Evolutionary conservation across 2,329 filamentous ascomycete genomes (phyloP).

Genomic region (Neurospora sp.): DNA sequence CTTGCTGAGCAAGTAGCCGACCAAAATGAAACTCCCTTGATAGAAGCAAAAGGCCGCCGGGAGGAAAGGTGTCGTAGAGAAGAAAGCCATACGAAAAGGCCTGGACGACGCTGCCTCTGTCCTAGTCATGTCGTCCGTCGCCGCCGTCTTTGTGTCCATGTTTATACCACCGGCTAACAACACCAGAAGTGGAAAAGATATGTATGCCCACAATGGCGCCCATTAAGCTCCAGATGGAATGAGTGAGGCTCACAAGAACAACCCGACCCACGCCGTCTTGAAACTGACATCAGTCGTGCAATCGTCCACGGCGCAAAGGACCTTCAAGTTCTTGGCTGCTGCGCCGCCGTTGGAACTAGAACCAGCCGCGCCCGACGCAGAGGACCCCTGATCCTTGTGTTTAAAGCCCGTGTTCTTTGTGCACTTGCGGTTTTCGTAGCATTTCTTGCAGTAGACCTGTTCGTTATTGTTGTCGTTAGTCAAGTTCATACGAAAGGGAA

Average conservation of each 20-base stretch:
- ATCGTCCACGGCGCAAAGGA: conserved; percentile 46
- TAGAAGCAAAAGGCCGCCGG: not conserved
- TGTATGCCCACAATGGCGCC: too few species aligned
- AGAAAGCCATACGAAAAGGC: not conserved
- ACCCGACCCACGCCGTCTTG: conserved; percentile 52
- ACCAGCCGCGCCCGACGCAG: not conserved
- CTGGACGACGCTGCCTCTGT: not conserved
- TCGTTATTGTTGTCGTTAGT: not conserved
- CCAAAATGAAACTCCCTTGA: not conserved
- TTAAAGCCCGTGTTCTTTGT: conserved; percentile 21
- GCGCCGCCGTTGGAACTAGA: conserved; percentile 28
- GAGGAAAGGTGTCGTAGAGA: not conserved
- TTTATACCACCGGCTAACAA: too few species aligned
- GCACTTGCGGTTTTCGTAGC: conserved; percentile 46
- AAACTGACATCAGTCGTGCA: conserved; percentile 43
- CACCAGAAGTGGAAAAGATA: too few species aligned
- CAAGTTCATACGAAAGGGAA: not conserved
- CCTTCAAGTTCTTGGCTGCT: conserved; percentile 19
- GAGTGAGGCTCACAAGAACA: conserved; percentile 36
- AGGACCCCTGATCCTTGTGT: not conserved
- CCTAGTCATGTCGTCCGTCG: not conserved
- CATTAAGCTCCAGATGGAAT: too few species aligned
- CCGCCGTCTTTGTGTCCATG: not conserved
- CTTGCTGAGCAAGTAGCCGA: not conserved
- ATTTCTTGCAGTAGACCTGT: conserved; percentile 54